Evolutionary conservation across 2,329 filamentous ascomycete genomes (phyloP).

Genomic region (Aspergillus versicolor): DNA sequence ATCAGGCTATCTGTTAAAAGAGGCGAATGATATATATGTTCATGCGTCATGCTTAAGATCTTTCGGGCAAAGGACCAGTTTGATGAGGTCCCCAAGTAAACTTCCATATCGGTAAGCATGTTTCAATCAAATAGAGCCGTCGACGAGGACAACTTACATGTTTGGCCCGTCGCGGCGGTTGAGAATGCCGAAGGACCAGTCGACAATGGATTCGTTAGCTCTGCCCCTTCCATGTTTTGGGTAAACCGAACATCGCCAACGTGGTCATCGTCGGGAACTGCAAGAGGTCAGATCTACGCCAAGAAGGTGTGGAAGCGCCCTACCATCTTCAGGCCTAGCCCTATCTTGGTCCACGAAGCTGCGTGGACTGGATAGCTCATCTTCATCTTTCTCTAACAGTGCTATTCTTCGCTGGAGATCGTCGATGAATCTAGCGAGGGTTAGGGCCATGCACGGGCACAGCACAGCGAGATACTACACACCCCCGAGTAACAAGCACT

Average conservation of each 20-base stretch:
- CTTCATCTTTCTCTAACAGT: constrained; percentile 19
- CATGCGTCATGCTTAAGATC: constrained; percentile 51
- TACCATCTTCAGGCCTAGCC: constrained; percentile 20
- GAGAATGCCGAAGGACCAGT: constrained; percentile 44
- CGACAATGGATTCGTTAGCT: constrained; percentile 46
- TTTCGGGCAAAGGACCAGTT: constrained; percentile 57
- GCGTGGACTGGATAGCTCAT: constrained; percentile 16
- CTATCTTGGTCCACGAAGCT: constrained; percentile 17
- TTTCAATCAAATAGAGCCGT: neutral
- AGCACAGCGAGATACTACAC: constrained; percentile 9
- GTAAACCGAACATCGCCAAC: constrained; percentile 11
- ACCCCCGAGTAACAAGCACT: constrained; percentile 51
- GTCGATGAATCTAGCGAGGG: constrained; percentile 31
- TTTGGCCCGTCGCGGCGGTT: constrained; percentile 39
- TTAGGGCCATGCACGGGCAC: neutral
- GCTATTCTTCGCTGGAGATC: constrained; percentile 36
- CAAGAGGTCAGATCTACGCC: constrained; percentile 1
- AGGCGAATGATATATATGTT: constrained; percentile 46
- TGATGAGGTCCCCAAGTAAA: constrained; percentile 56
- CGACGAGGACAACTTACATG: constrained; percentile 36
- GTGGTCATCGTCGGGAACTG: constrained; percentile 15
- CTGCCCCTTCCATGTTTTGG: constrained; percentile 28
- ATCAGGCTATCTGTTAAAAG: constrained; percentile 46
- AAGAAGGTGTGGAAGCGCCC: neutral
- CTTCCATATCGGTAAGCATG: constrained; percentile 26